Base-by-base conservation (phyloP, 1,284 basidiomycete genomes). In the Pholiota adiposa region DNA sequence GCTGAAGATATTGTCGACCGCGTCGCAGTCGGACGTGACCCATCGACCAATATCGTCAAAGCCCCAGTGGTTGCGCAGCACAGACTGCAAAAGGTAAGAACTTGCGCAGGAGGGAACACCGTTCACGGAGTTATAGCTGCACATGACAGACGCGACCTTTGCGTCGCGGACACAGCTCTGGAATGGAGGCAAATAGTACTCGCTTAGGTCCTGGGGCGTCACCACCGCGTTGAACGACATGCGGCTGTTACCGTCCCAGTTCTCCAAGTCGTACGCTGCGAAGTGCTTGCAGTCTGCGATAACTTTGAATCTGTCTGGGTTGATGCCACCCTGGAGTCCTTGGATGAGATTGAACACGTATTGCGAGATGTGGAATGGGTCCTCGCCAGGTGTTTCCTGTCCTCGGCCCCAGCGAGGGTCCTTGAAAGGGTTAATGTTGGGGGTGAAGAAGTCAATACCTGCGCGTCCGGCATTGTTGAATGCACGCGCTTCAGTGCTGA, bases 341-440 rank as follows among this genome's bases (percentile, higher is more conserved):
- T 79, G 71, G 36, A 86, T 76, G 53, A 85, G 75, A 64, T 79
- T 79, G 67, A 78, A 78, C 23, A 84, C 83, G 62, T 86, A 86
- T 72, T 78, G 79, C 0, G 80, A 70, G 40, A 81, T 73, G 60
- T 80, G 82, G 70, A 79, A 82, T 0, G 84, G 79, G 54, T 86
- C 84, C 70, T 86, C 84, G 54, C 84, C 83, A 2, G 83, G 84
- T 0, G 84, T 85, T 69, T 85, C 84, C 63, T 85, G 84, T 3
- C 84, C 84, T 49, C 84, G 76, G 12, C 84, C 84, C 84, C 84
- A 85, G 18, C 83, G 81, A 58, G 84, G 84, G 63, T 85, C 84
- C 63, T 81, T 82, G 76, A 85, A 86, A 0, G 83, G 83, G 63
- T 85, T 86, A 65, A 85, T 85, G 53, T 85, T 85, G 1, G 84